phyloP scores from a whole-genome alignment of 371 early-diverging fungal genomes.

The Mucor circinelloides region DNA sequence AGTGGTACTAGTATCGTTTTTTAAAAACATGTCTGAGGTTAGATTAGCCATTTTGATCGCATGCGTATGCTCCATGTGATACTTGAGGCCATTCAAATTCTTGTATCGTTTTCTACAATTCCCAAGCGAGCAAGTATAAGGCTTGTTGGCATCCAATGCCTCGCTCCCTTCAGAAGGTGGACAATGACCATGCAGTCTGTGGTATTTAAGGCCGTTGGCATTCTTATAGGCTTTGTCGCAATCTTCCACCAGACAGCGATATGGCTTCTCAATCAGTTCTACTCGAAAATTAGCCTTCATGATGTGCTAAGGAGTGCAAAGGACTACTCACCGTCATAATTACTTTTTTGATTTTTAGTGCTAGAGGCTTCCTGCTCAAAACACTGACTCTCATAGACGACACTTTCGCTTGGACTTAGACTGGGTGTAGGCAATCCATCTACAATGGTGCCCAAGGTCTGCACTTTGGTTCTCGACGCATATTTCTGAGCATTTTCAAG shows the following conservation, averaged over 20 bases:
- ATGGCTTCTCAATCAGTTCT: slow-evolving; percentile 55
- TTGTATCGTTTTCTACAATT: slow-evolving; percentile 92
- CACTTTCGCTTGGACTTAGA: slow-evolving; percentile 11
- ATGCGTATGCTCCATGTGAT: slow-evolving; percentile 79
- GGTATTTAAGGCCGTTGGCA: slow-evolving; percentile 94
- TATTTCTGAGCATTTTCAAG: slow-evolving; percentile 29
- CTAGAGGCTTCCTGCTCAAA: background rate
- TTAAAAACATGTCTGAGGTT: slow-evolving; percentile 10
- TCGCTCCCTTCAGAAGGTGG: slow-evolving; percentile 33
- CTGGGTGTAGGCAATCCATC: slow-evolving; percentile 11
- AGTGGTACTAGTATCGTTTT: background rate
- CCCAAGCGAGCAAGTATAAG: slow-evolving; percentile 79
- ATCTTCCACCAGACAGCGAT: slow-evolving; percentile 73
- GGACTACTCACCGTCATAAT: background rate
- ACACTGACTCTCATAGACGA: background rate
- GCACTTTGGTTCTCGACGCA: slow-evolving; percentile 9
- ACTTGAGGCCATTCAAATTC: slow-evolving; percentile 95
- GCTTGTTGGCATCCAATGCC: slow-evolving; percentile 50
- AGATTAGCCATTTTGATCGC: slow-evolving; percentile 7
- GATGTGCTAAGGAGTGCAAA: background rate
- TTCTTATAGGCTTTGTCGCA: slow-evolving; percentile 95
- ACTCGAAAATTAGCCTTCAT: background rate
- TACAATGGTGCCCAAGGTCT: slow-evolving; percentile 18
- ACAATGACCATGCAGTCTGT: slow-evolving; percentile 78
- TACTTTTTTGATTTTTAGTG: background rate